Conservation (phyloP, 176 grass and related monocot species). For the Pontederia paniculata region DNA sequence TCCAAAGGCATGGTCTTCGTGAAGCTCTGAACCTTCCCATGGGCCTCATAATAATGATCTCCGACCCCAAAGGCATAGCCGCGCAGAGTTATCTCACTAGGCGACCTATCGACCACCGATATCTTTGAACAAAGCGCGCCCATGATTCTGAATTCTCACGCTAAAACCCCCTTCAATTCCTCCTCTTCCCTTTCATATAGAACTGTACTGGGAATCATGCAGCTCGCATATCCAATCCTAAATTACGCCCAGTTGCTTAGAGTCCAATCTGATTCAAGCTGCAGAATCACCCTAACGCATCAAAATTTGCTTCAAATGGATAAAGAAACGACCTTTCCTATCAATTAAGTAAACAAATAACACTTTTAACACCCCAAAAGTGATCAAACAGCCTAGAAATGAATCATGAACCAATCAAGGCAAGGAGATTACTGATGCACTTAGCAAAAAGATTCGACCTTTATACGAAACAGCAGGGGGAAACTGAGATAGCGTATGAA, state of each 20-base stretch:
- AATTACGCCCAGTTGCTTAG: background rate
- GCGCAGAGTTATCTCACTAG: background rate
- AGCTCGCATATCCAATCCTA: background rate
- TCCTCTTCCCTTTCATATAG: background rate
- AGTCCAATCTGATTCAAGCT: background rate
- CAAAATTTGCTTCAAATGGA: too few relatives aligned
- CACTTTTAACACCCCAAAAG: too few relatives aligned
- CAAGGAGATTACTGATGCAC: too few relatives aligned
- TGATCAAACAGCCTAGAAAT: too few relatives aligned
- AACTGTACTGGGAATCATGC: background rate
- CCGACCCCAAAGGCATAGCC: background rate
- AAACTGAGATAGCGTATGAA: too few relatives aligned
- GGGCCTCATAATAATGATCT: background rate
- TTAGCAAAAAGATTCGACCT: too few relatives aligned
- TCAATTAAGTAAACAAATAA: too few relatives aligned
- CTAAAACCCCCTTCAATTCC: background rate
- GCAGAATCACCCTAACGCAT: too few relatives aligned
- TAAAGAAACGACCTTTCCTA: too few relatives aligned
- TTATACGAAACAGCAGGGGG: too few relatives aligned
- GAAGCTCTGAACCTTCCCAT: background rate
- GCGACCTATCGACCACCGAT: background rate
- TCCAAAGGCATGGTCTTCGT: background rate
- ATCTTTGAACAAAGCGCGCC: slow-evolving; percentile 7
- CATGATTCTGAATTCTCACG: background rate
- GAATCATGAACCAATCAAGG: too few relatives aligned